Evolutionary conservation across 2,329 filamentous ascomycete species (phyloP).

Genomic region (Penicillium sp.): DNA sequence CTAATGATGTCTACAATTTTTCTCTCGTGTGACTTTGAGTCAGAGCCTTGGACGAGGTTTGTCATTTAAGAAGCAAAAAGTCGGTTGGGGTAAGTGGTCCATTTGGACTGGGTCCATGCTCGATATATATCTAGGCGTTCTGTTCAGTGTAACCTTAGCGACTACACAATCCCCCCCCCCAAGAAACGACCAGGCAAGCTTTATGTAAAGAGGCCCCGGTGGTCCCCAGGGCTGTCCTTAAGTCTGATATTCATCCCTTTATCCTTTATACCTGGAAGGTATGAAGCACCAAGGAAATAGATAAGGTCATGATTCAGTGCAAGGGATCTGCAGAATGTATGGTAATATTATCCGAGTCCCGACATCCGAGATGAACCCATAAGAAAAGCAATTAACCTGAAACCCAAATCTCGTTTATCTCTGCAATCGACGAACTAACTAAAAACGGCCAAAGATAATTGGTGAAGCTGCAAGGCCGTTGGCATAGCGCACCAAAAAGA

Average conservation of each 20-base stretch:
- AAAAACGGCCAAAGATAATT: slow-evolving; percentile 5
- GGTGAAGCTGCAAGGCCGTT: neutral
- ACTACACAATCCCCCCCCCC: too few species aligned
- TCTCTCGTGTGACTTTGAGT: too few species aligned
- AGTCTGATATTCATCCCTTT: neutral
- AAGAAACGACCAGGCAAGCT: too few species aligned
- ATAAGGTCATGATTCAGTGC: neutral
- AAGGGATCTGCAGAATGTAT: slow-evolving; percentile 13
- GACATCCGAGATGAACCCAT: neutral
- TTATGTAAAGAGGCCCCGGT: too few species aligned
- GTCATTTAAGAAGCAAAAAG: too few species aligned
- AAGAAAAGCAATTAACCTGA: neutral
- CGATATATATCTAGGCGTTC: too few species aligned
- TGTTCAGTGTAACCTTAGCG: too few species aligned
- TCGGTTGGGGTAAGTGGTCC: too few species aligned
- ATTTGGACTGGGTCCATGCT: too few species aligned
- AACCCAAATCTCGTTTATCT: neutral
- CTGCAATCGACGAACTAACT: slow-evolving; percentile 1
- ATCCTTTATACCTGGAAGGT: neutral
- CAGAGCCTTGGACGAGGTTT: too few species aligned
- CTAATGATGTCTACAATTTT: too few species aligned
- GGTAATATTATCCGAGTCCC: neutral
- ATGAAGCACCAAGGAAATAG: neutral
- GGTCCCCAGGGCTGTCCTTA: too few species aligned
- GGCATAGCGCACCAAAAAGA: neutral